A percentile compares a stretch with the other conserved stretches of the same genome.
phyloP scores from a whole-genome alignment of 1,284 basidiomycete genomes.

The Pisolithus thermaeus region DNA sequence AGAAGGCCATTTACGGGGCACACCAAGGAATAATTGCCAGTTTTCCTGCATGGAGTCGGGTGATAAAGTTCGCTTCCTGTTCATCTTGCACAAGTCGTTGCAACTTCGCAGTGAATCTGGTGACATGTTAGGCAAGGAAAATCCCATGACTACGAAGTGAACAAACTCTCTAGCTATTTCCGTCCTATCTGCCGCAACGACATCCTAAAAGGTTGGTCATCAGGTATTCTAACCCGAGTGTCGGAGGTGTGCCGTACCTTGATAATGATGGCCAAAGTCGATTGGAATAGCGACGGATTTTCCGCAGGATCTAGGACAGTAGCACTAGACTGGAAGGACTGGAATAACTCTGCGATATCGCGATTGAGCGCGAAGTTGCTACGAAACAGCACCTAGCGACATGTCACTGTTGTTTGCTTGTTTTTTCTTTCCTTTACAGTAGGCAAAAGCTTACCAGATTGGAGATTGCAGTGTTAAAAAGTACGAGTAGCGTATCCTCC shows the following conservation, averaged over 20 bases:
- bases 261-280: constrained; percentile 55
- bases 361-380: constrained; percentile 59
- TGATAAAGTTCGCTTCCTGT: constrained; percentile 57
- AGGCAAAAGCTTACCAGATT: constrained; percentile 40
- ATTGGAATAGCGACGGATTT: constrained; percentile 55
- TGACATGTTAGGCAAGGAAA: background rate
- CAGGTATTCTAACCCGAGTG: background rate
- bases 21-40: constrained; percentile 52
- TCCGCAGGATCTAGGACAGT: constrained; percentile 51
- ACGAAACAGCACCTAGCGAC: constrained; percentile 48
- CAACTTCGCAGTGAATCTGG: constrained; percentile 51
- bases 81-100: constrained; percentile 53
- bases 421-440: background rate
- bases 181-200: constrained; percentile 48
- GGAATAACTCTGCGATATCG: constrained; percentile 54
- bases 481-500: constrained; percentile 56
- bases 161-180: constrained; percentile 55
- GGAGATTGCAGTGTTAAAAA: constrained; percentile 62
- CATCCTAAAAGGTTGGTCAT: constrained; percentile 41
- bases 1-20: background rate
- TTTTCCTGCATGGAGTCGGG: constrained; percentile 47
- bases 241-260: constrained; percentile 34
- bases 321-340: constrained; percentile 60
- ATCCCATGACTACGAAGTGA: background rate
- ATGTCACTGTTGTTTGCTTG: background rate